phyloP scores from a whole-genome alignment of 371 early-diverging fungal species.

The Mucor mucedo region DNA sequence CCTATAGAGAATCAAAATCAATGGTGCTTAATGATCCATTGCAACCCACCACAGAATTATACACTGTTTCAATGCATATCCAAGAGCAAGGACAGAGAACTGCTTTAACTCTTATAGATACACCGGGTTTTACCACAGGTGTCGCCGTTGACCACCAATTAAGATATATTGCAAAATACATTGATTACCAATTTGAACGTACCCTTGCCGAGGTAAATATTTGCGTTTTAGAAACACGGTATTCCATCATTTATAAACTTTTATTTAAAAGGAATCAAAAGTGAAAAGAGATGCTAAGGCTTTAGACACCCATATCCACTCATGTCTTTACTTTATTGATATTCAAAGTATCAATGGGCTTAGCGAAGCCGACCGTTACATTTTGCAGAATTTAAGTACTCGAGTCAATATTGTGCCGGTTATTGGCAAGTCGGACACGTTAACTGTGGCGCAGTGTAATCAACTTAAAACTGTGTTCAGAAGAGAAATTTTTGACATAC shows the following conservation, averaged over 20 bases:
- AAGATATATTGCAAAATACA: slow-evolving; percentile 56
- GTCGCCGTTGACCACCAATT: slow-evolving; percentile 53
- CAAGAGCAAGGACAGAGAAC: slow-evolving; percentile 78
- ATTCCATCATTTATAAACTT: slow-evolving; percentile 22
- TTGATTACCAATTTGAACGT: slow-evolving; percentile 77
- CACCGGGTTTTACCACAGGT: slow-evolving; percentile 70
- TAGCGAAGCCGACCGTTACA: slow-evolving; percentile 83
- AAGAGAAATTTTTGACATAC: slow-evolving; percentile 57
- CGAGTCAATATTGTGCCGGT: slow-evolving; percentile 96
- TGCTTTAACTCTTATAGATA: slow-evolving; percentile 82
- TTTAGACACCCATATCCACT: slow-evolving; percentile 91
- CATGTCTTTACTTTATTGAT: slow-evolving; percentile 92
- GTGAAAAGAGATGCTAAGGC: slow-evolving; percentile 75
- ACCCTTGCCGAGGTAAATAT: slow-evolving; percentile 72
- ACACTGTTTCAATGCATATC: slow-evolving; percentile 64
- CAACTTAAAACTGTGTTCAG: slow-evolving; percentile 75
- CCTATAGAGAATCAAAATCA: slow-evolving; percentile 36
- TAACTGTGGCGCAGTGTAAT: slow-evolving; percentile 86
- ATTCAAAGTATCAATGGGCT: slow-evolving; percentile 63
- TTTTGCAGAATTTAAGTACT: slow-evolving; percentile 79
- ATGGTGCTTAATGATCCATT: slow-evolving; percentile 32
- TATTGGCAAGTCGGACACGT: slow-evolving; percentile 95
- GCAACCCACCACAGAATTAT: slow-evolving; percentile 51
- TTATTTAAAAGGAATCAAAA: slow-evolving; percentile 64
- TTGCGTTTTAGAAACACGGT: neutral